Conservation (phyloP, 495 filamentous ascomycete species). For the Neohortaea acidophila region DNA sequence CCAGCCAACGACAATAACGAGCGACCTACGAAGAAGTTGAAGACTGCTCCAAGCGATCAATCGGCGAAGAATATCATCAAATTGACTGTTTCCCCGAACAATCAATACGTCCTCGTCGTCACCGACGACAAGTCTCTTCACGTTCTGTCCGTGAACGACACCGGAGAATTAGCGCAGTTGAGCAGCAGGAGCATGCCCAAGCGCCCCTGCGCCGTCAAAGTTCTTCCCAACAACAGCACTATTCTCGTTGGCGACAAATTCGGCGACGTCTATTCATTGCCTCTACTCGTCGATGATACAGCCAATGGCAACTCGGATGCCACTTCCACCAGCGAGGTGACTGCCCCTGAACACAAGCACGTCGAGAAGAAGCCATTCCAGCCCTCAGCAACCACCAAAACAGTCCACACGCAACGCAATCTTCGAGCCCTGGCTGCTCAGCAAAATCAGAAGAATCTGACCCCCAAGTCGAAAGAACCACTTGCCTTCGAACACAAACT, state of each 20-base stretch:
- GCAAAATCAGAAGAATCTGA: slow-evolving; percentile 32
- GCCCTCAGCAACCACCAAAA: slow-evolving; percentile 52
- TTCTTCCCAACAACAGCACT: slow-evolving; percentile 50
- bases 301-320: slow-evolving; percentile 13
- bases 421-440: slow-evolving; percentile 60
- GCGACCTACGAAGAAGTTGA: slow-evolving; percentile 13
- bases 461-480: slow-evolving; percentile 30
- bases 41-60: slow-evolving; percentile 7
- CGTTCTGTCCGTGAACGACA: slow-evolving; percentile 52
- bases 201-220: slow-evolving; percentile 56
- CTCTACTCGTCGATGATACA: slow-evolving; percentile 41
- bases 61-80: slow-evolving; percentile 22
- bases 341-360: slow-evolving; percentile 2
- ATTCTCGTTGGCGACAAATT: slow-evolving; percentile 86
- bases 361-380: slow-evolving; percentile 23
- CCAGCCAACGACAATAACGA: slow-evolving; percentile 1
- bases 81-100: slow-evolving; percentile 38
- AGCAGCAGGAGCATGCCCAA: slow-evolving; percentile 83
- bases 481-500: slow-evolving; percentile 53
- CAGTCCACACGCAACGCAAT: slow-evolving; percentile 75
- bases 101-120: slow-evolving; percentile 53
- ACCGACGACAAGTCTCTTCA: slow-evolving; percentile 87
- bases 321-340: slow-evolving; percentile 4
- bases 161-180: slow-evolving; percentile 47
- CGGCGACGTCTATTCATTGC: slow-evolving; percentile 86